Evolutionary conservation across 106 monocot species (phyloP), one percentile per base, ranked within the genome.

Genomic region (Iris macrosiphon): DNA sequence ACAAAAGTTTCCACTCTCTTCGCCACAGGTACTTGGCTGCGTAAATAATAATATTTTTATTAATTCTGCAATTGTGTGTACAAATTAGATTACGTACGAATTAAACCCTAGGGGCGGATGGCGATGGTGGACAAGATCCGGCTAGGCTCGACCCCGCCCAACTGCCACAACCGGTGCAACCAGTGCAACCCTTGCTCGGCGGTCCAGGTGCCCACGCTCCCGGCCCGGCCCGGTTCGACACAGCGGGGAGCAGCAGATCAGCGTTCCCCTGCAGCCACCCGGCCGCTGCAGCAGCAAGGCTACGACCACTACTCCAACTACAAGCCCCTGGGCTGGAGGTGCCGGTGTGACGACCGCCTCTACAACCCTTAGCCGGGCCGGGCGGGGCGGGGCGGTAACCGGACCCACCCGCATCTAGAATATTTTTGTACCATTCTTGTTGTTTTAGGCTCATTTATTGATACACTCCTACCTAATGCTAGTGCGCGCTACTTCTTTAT

Each of bases 131-230:
- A 82, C 8, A 87, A 83, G 59, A 57, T 71, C 31, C 20, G 87
- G 54, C 43, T 92, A 53, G 92, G 92, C 0, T 87, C 92, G 30
- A 87, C 72, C 18, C 92, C 87, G 20, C 87, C 92, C n/a, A 92
- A 79, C 71, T 92, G 92, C 68, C 82, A 71, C 67, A 83, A 77
- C 74, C 70, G 79, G 34, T 92, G 92, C 83, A 74, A 66, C 22
- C 52, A 34, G 12, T 92, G 92, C 77, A 69, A 69, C 65, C 92
- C 92, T 0, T 92, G 92, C 77, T 59, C 50, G 39, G 79, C 92
- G 15, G 76, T 92, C 18, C 87, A 92, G 59, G 82, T 92, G 21
- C 92, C 81, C 15, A 85, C 85, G 4, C 40, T 91, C 12, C 75
- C 78, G 10, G 10, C 34, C 34, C 7, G 4, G 34, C 34, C 34